These are phyloP conservation scores for Betula pendula DNA, from an alignment of 306 rosid genomes.

Conservation along the genomic window DNA sequence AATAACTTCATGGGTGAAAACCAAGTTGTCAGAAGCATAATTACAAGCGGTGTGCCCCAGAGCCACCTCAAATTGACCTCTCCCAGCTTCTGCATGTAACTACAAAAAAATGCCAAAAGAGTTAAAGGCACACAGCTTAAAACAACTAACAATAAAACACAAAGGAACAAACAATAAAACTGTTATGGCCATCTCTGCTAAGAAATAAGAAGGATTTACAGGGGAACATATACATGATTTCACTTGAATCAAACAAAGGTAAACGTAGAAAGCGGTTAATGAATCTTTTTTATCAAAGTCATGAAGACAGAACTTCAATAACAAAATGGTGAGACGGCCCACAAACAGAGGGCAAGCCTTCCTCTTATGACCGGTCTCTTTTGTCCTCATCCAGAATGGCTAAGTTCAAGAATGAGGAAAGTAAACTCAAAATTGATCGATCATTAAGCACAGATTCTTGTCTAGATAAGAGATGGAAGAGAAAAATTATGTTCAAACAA, in stretches of 20 bases:
- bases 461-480: no score
- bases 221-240: neutral
- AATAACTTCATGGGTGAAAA: slow-evolving; percentile 73
- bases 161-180: neutral
- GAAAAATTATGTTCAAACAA: no score
- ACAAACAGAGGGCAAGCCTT: no score
- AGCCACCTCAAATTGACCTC: slow-evolving; percentile 85
- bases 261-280: no score
- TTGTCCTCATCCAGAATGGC: no score
- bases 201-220: neutral
- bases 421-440: no score
- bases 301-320: no score
- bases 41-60: slow-evolving; percentile 56
- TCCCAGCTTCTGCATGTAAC: slow-evolving; percentile 87
- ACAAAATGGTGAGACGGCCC: no score
- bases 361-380: no score
- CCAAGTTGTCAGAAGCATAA: slow-evolving; percentile 69
- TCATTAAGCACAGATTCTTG: no score
- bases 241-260: neutral
- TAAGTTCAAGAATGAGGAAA: no score
- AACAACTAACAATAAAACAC: neutral
- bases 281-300: no score
- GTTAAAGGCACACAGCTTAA: neutral
- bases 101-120: slow-evolving; percentile 27
- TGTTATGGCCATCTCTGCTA: neutral